Base-by-base conservation (phyloP, 2,329 filamentous ascomycete species). In the Cytospora paraplurivora region DNA sequence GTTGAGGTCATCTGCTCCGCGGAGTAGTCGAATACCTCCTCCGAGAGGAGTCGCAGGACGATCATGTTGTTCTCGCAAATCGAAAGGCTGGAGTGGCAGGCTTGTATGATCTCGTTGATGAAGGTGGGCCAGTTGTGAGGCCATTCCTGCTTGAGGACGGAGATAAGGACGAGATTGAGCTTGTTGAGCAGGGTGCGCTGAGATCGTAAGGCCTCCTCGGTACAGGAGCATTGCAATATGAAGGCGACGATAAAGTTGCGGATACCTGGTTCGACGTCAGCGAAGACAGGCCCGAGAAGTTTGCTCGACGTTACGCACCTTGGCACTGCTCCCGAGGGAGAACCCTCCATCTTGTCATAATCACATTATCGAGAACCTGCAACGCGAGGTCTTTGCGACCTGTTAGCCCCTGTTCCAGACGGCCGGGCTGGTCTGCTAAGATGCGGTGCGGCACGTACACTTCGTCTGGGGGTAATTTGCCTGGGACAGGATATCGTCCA, bases 11-110 rank as follows among this genome's bases (percentile, higher is more conserved):
- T 97, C 76, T 97, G 92, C 74, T 99, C 95, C 68, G 94, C 92
- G 1, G 95, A 99, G 78, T 96, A 99, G 80, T 99, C 95, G 74
- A 99, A 99, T 44, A 99, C 94, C 77, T 99, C 95, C 77, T 99
- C 95, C 7, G 95, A 99, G 53, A 99, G 85, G 71, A 99, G 81
- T 65, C 95, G 89, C 70, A 99, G 85, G 71, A 99, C 98, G 68
- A 92, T 93, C 95, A 99, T 99, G 83, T 99, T 99, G 82, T 99
- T 99, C 81, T 99, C 95, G 85, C 96, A 99, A 71, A 99, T 96
- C 44, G 94, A 95, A 60, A 99, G 82, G 77, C 91, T 97, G 70
- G 92, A 94, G 76, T 96, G 93, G 79, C 93, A 98, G 62, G 95
- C 94, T 27, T 92, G 90, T 71, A 99, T 93, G 77, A 99, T 99